Evolutionary conservation across 495 filamentous ascomycete genomes (phyloP).

Genomic region (Aspergillus sparsus): DNA sequence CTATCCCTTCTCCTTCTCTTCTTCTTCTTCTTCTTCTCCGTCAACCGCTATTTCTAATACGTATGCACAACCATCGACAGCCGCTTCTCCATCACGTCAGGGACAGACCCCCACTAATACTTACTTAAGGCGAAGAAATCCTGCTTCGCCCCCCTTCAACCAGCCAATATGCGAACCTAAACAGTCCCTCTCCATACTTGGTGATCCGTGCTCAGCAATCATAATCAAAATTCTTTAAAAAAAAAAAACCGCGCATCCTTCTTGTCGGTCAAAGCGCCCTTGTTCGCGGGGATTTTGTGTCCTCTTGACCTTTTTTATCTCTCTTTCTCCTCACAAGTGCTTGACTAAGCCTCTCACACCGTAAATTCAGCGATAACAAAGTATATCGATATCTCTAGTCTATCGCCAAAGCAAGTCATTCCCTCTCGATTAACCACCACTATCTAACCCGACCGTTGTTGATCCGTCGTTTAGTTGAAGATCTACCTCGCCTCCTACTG

Average conservation of each 20-base stretch:
- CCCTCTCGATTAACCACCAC: too few species aligned
- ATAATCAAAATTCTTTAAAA: neutral
- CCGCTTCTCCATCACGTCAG: too few species aligned
- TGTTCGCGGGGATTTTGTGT: neutral
- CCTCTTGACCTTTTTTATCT: neutral
- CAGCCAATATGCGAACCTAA: neutral
- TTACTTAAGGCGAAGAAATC: neutral
- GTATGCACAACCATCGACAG: too few species aligned
- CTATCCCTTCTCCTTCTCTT: too few species aligned
- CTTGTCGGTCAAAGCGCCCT: slow-evolving; percentile 2
- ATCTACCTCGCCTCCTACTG: too few species aligned
- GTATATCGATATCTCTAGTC: too few species aligned
- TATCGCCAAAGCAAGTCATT: too few species aligned
- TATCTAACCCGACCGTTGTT: too few species aligned
- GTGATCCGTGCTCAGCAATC: slow-evolving; percentile 2
- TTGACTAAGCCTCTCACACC: neutral
- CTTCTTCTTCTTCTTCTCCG: too few species aligned
- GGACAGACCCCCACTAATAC: too few species aligned
- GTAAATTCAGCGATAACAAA: neutral
- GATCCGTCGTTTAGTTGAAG: too few species aligned
- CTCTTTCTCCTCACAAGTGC: neutral
- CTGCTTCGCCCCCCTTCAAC: slow-evolving; percentile 9
- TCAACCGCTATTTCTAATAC: too few species aligned
- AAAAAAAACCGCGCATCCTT: slow-evolving; percentile 3
- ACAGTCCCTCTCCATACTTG: neutral